These are phyloP conservation scores for Aspergillus fijiensis DNA, from an alignment of 2,329 filamentous ascomycete species.

Conservation along the genomic window DNA sequence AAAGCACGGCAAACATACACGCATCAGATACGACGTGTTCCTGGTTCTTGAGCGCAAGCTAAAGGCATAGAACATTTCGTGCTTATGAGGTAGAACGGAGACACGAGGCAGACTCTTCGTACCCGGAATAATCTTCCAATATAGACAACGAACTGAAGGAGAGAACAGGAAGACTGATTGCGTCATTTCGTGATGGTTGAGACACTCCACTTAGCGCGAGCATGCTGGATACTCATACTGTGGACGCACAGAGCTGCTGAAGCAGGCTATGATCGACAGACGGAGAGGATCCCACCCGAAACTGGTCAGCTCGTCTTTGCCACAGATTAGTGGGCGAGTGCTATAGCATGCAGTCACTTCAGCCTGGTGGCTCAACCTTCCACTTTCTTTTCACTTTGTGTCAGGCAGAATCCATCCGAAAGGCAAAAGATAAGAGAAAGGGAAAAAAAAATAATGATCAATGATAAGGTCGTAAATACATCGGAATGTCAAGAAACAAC, in stretches of 20 bases:
- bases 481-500: conserved; percentile 12
- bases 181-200: not conserved
- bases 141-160: not conserved
- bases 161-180: not conserved
- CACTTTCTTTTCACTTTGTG: not conserved
- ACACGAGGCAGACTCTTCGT: no score
- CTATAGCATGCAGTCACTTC: not conserved
- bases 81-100: no score
- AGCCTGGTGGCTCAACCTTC: not conserved
- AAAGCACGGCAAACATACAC: no score
- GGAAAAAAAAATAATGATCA: not conserved
- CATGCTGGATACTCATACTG: not conserved
- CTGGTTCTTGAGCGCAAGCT: no score
- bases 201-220: not conserved
- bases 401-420: not conserved
- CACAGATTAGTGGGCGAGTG: not conserved
- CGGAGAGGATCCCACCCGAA: not conserved
- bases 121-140: not conserved
- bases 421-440: not conserved
- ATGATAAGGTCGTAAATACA: conserved; percentile 12
- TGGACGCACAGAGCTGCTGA: not conserved
- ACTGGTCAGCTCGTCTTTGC: not conserved
- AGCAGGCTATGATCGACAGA: not conserved
- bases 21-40: no score
- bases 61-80: no score